Conservation (phyloP, 495 filamentous ascomycete species). For the Darksidea phi region DNA sequence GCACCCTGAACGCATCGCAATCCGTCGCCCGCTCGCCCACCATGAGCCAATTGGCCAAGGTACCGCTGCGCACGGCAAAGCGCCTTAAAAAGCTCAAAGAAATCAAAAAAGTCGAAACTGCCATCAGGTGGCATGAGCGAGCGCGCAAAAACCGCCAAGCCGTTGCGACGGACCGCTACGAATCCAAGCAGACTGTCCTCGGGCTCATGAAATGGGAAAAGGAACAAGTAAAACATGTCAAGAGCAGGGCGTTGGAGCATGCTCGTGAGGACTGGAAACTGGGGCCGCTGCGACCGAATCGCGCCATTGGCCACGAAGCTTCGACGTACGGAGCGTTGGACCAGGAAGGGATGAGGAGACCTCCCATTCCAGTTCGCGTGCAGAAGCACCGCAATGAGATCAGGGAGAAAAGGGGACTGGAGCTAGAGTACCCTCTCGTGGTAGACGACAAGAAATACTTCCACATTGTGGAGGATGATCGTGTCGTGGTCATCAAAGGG, state of each 20-base stretch:
- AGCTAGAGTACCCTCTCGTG: conserved; percentile 36
- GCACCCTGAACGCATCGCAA: neutral
- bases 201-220: neutral
- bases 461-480: conserved; percentile 62
- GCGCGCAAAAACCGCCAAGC: neutral
- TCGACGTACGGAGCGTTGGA: conserved; percentile 54
- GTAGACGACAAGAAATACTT: conserved; percentile 5
- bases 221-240: neutral
- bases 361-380: neutral
- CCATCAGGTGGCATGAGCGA: conserved; percentile 11
- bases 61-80: conserved; percentile 3
- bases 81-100: conserved; percentile 8
- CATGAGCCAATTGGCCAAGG: neutral
- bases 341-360: conserved; percentile 25
- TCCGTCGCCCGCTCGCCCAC: neutral
- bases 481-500: conserved; percentile 75
- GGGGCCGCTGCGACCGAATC: conserved; percentile 71
- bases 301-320: conserved; percentile 57
- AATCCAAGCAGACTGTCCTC: neutral
- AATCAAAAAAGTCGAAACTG: conserved; percentile 8
- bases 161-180: neutral
- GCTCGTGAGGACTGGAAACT: conserved; percentile 70
- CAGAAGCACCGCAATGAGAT: conserved; percentile 42
- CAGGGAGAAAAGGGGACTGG: conserved; percentile 57
- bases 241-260: conserved; percentile 40